Conservation (phyloP, 1,284 basidiomycete genomes). For the Sphaerobolus stellatus region DNA sequence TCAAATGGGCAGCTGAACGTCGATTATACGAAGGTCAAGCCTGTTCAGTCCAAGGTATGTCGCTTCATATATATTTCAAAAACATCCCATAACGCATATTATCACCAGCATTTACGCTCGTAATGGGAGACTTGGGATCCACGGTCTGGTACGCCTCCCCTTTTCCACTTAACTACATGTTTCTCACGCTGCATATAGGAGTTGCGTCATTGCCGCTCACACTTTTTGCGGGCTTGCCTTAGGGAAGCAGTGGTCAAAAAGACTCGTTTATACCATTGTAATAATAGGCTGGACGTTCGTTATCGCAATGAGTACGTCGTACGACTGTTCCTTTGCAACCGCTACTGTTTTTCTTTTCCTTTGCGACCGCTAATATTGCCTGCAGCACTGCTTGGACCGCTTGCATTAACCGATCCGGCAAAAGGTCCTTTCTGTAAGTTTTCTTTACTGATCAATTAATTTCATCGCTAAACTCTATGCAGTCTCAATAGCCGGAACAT, state of each 20-base stretch:
- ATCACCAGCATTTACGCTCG: not conserved
- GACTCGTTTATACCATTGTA: not conserved
- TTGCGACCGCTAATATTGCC: no score
- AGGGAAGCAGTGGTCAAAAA: not conserved
- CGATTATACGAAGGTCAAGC: not conserved
- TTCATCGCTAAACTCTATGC: not conserved
- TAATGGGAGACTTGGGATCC: not conserved
- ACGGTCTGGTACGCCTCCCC: not conserved
- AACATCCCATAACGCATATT: not conserved
- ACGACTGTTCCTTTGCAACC: not conserved
- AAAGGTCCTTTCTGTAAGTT: not conserved
- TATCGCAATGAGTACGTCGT: not conserved
- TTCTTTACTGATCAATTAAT: not conserved
- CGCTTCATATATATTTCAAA: no score
- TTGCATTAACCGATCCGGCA: not conserved
- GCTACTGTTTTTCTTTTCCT: not conserved
- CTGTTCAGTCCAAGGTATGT: constrained; percentile 6
- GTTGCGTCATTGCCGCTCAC: not conserved
- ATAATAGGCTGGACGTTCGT: not conserved
- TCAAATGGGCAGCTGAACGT: constrained; percentile 4
- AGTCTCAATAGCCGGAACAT: not conserved
- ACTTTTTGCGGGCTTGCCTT: not conserved
- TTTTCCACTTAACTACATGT: not conserved
- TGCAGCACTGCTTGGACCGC: not conserved
- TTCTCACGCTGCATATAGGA: not conserved